Evolutionary conservation across 139 green algal genomes (phyloP), one percentile per base, ranked within the genome.

Genomic region (Chlorella sp.): DNA sequence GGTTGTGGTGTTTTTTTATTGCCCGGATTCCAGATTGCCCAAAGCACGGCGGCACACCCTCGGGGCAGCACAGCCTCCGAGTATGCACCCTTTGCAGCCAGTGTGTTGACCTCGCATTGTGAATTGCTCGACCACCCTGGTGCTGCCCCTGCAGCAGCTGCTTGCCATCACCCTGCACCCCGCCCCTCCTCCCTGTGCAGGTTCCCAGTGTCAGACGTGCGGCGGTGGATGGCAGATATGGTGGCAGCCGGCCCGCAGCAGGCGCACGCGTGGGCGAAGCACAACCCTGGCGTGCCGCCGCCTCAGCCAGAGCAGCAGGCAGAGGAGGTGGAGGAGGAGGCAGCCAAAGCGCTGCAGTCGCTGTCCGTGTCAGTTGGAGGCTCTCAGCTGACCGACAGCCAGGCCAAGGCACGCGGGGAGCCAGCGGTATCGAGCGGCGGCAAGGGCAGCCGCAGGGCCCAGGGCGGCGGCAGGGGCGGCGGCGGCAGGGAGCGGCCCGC

Each of bases 121-220:
- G n/a, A n/a, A n/a, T n/a, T n/a, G n/a, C n/a, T n/a, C n/a, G n/a
- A n/a, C n/a, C n/a, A n/a, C n/a, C n/a, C n/a, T n/a, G n/a, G n/a
- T n/a, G n/a, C n/a, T n/a, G n/a, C n/a, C n/a, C n/a, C n/a, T n/a
- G n/a, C n/a, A n/a, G 26, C 62, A 36, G n/a, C n/a, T 38, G n/a
- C 64, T 39, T 30, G 41, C 64, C 12, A 60, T 18, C 11, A 6
- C 9, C 44, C 44, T 9, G 9, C 44, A 9, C 44, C 44, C 44
- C 44, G 9, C 44, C 44, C 44, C 6, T 51, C 51, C 3, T 15
- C 13, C 30, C 32, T 32, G 28, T 56, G 32, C 75, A 82, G 75
- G 78, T 83, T 83, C n/a, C 78, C 78, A 36, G 39, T 83, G 78
- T 17, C 62, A 4, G 62, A 83, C 16, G 78, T 83, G 62, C 63